A percentile compares a stretch with the other conserved stretches of the same genome.
phyloP scores from a whole-genome alignment of 768 basidiomycete genomes.

The Lactarius pseudohatsudake region DNA sequence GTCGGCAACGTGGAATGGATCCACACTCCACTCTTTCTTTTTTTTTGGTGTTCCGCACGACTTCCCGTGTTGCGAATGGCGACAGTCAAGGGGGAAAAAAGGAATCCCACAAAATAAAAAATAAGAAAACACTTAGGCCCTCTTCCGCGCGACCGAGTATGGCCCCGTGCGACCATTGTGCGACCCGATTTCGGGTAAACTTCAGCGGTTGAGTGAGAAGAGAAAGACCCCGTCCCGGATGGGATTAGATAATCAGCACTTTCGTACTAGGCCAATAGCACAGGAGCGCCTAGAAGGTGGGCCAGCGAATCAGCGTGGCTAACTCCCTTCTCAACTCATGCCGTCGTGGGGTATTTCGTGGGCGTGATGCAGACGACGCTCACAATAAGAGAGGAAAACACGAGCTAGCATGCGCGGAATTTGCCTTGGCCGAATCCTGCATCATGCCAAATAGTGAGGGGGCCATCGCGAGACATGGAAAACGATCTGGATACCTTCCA shows the following conservation, averaged over 20 bases:
- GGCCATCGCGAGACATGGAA: constrained; percentile 24
- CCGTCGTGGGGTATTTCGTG: constrained; percentile 12
- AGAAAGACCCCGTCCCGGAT: constrained; percentile 15
- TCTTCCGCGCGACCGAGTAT: constrained; percentile 21
- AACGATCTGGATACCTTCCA: constrained; percentile 20
- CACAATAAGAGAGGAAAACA: constrained; percentile 15
- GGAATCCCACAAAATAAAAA: not conserved
- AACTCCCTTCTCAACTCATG: constrained; percentile 15
- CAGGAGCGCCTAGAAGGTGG: constrained; percentile 9
- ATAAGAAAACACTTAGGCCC: not conserved
- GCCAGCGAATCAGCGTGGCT: constrained; percentile 11
- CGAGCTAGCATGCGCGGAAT: constrained; percentile 25
- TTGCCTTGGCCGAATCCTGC: constrained; percentile 17
- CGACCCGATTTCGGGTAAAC: constrained; percentile 27
- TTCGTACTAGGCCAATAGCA: constrained; percentile 7
- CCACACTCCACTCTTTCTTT: constrained; percentile 15
- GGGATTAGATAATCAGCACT: constrained; percentile 23
- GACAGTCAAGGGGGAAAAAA: not conserved
- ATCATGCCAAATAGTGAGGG: constrained; percentile 27
- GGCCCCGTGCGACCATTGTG: constrained; percentile 19
- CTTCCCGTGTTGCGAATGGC: constrained; percentile 22
- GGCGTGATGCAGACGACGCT: constrained; percentile 5
- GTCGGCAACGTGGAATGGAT: constrained; percentile 25
- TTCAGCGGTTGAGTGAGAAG: not conserved
- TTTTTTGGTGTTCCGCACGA: constrained; percentile 12